Percentiles rank a stretch among this genome's conserved stretches.
phyloP scores from a whole-genome alignment of 306 rosid genomes.

The Quercus robur region DNA sequence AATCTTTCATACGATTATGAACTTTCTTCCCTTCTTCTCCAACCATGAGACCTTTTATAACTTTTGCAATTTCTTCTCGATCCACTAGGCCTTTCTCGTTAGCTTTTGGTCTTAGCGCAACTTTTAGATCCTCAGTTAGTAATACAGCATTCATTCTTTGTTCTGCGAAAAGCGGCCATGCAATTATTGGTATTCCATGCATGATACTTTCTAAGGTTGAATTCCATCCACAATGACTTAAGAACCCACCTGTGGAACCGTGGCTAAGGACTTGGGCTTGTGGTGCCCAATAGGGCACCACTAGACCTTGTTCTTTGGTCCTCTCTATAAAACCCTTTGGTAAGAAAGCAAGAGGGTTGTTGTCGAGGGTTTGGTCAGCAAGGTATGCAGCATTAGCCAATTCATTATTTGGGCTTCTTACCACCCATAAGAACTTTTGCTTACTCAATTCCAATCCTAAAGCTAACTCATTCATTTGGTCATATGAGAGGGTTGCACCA shows the following conservation, averaged over 20 bases:
- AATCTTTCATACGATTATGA: background rate
- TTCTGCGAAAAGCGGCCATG: conserved; percentile 31
- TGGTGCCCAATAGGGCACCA: conserved; percentile 29
- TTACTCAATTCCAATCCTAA: conserved; percentile 27
- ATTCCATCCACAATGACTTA: conserved; percentile 31
- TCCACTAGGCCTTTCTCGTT: conserved; percentile 11
- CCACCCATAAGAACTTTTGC: conserved; percentile 25
- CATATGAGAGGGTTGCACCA: conserved; percentile 30
- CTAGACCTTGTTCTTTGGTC: conserved; percentile 23
- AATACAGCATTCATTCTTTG: conserved; percentile 25
- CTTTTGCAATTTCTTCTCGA: conserved; percentile 27
- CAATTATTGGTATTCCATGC: conserved; percentile 23
- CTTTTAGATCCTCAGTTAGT: conserved; percentile 12
- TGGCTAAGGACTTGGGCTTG: conserved; percentile 24
- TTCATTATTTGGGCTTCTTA: conserved; percentile 11
- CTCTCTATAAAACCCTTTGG: conserved; percentile 23
- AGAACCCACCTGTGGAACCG: conserved; percentile 18
- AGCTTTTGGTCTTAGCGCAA: conserved; percentile 28
- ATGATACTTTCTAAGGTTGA: conserved; percentile 22
- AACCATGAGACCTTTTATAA: conserved; percentile 13
- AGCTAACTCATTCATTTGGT: conserved; percentile 26
- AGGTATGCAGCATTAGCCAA: conserved; percentile 12
- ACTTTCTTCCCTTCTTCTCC: conserved; percentile 25
- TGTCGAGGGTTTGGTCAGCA: background rate
- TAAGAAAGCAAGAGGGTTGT: conserved; percentile 5